Evolutionary conservation across 2,329 filamentous ascomycete genomes (phyloP).

Genomic region (Sarocladium brachiariae): DNA sequence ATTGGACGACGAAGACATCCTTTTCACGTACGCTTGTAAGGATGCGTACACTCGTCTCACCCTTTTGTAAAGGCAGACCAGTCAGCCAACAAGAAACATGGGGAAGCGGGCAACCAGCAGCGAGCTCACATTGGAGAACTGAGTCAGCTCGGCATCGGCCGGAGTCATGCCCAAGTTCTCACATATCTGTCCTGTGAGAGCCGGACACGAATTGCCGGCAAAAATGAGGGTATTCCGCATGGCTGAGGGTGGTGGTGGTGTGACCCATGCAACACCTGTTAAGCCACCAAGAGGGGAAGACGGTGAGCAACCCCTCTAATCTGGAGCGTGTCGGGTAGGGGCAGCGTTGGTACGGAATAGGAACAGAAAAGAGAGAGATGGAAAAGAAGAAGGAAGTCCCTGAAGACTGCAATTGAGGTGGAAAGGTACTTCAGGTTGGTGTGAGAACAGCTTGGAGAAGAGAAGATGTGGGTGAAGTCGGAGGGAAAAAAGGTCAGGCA

Average conservation of each 20-base stretch:
- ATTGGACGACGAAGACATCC: conserved; percentile 98
- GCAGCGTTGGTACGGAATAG: neutral
- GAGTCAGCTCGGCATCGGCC: conserved; percentile 58
- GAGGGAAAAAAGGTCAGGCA: conserved; percentile 14
- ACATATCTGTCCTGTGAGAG: conserved; percentile 59
- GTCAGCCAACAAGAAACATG: conserved; percentile 12
- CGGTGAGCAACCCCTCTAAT: neutral
- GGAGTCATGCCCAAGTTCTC: conserved; percentile 60
- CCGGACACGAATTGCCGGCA: conserved; percentile 60
- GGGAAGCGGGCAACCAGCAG: conserved; percentile 16
- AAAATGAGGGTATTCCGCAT: conserved; percentile 65
- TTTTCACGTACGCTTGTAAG: conserved; percentile 83
- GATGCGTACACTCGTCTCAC: conserved; percentile 64
- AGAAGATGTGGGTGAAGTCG: conserved; percentile 19
- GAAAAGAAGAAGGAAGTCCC: neutral
- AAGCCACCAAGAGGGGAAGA: neutral
- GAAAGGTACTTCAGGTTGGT: neutral
- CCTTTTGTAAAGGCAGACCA: conserved; percentile 33
- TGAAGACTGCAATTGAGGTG: neutral
- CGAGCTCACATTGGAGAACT: conserved; percentile 61
- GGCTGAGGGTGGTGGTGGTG: conserved; percentile 16
- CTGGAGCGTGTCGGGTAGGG: neutral
- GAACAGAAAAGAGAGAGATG: neutral
- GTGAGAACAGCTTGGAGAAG: conserved; percentile 13
- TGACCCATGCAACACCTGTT: conserved; percentile 2